Conservation (phyloP, 108 stramenopile genomes). For the Hondaea fermentalgiana region DNA sequence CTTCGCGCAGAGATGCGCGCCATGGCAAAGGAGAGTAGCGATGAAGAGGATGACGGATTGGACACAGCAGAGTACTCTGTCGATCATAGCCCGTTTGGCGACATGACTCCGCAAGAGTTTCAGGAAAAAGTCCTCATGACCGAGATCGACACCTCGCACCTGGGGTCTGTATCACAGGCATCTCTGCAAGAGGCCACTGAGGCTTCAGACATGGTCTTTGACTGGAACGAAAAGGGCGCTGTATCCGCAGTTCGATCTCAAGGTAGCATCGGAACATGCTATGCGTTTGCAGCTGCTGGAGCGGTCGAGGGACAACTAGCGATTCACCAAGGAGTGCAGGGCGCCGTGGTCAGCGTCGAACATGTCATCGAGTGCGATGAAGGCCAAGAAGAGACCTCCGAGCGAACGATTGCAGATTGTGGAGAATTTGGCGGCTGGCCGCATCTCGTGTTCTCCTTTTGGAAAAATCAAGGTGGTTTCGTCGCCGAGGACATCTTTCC, state of each 20-base stretch:
- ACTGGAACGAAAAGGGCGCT: background rate
- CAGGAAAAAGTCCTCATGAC: background rate
- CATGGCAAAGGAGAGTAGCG: too few species aligned
- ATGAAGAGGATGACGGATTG: too few species aligned
- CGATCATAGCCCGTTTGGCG: background rate
- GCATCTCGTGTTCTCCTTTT: background rate
- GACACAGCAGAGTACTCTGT: background rate
- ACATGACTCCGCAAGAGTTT: background rate
- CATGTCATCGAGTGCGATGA: background rate
- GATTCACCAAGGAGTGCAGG: background rate
- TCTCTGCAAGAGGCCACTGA: too few species aligned
- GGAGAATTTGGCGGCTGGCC: conserved; percentile 10
- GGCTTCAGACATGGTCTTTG: background rate
- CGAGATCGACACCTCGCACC: background rate
- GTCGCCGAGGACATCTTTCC: background rate
- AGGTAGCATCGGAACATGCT: background rate
- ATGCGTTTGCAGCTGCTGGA: background rate
- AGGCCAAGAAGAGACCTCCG: background rate
- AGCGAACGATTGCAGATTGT: background rate
- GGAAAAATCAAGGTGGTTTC: background rate
- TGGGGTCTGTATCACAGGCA: background rate
- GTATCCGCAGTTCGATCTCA: background rate
- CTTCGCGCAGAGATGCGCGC: background rate
- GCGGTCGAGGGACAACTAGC: background rate
- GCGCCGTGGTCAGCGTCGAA: background rate